Conservation (phyloP, 306 rosid genomes). For the Corylus heterophylla region DNA sequence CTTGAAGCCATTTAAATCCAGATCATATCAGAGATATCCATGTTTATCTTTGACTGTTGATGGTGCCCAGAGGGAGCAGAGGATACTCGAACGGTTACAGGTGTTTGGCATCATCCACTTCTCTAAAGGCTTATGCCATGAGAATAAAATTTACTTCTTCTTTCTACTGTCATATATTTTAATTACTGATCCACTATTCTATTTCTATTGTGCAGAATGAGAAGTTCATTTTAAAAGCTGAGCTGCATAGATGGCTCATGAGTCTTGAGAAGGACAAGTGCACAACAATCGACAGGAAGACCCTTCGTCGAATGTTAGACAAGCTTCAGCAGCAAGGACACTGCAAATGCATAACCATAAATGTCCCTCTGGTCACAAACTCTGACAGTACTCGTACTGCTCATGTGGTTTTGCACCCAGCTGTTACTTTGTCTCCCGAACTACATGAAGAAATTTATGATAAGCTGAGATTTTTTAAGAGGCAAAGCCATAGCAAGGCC, state of each 20-base stretch:
- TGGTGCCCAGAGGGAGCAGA: conserved; percentile 64
- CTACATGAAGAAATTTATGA: conserved; percentile 73
- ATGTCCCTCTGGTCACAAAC: conserved; percentile 63
- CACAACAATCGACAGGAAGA: conserved; percentile 64
- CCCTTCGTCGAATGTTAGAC: conserved; percentile 62
- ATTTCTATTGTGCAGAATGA: conserved; percentile 52
- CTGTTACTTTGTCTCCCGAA: conserved; percentile 60
- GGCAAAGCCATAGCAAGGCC: conserved; percentile 50
- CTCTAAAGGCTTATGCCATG: neutral
- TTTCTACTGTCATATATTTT: conserved; percentile 16
- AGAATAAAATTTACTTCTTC: neutral
- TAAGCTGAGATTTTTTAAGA: conserved; percentile 66
- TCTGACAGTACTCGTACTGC: conserved; percentile 46
- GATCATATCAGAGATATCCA: conserved; percentile 48
- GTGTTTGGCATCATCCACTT: conserved; percentile 41
- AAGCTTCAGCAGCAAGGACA: conserved; percentile 66
- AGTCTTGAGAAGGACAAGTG: conserved; percentile 70
- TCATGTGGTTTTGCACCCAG: conserved; percentile 75
- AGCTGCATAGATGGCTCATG: conserved; percentile 68
- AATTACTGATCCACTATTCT: conserved; percentile 10
- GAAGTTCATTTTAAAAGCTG: conserved; percentile 70
- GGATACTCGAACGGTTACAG: conserved; percentile 73
- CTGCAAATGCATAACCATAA: conserved; percentile 66
- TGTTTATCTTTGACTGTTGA: conserved; percentile 48
- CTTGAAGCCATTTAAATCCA: conserved; percentile 37